Percentiles rank a stretch among this genome's conserved stretches.
Conservation (phyloP, 306 rosid genomes). For the Cucumis melo region DNA sequence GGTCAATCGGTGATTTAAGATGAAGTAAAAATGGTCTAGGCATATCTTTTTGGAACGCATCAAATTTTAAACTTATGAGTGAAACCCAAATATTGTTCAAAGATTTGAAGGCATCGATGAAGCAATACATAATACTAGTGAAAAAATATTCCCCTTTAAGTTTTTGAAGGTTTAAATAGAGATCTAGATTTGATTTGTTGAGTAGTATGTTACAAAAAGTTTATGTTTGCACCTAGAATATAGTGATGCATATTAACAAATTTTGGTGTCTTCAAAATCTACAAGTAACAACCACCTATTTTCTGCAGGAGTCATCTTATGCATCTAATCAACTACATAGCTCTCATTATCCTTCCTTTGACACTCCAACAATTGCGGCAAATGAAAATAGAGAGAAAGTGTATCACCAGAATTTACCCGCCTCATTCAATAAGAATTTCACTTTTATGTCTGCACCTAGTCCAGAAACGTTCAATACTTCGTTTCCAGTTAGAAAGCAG, state of each 20-base stretch:
- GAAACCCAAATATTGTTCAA: background rate
- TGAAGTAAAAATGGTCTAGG: background rate
- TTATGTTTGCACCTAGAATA: constrained; percentile 15
- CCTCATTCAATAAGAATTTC: constrained; percentile 16
- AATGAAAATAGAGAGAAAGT: constrained; percentile 26
- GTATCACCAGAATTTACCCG: constrained; percentile 16
- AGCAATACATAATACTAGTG: background rate
- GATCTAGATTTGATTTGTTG: constrained; percentile 18
- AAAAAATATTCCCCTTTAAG: constrained; percentile 17
- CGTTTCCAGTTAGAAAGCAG: constrained; percentile 29
- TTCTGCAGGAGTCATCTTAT: constrained; percentile 41
- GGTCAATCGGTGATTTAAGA: no score
- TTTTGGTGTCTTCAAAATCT: constrained; percentile 23
- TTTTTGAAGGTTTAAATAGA: constrained; percentile 21
- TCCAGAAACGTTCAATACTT: constrained; percentile 18
- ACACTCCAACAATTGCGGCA: constrained; percentile 20
- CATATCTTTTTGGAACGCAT: background rate
- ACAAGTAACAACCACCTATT: constrained; percentile 19
- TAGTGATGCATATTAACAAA: constrained; percentile 17
- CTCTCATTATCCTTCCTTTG: constrained; percentile 32
- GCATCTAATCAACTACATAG: constrained; percentile 38
- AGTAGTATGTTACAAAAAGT: constrained; percentile 21
- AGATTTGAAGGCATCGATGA: background rate
- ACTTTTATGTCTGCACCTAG: constrained; percentile 17
- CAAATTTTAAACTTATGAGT: background rate